Base-by-base conservation (phyloP, 257 asterid genomes). In the Solanum piurae region DNA sequence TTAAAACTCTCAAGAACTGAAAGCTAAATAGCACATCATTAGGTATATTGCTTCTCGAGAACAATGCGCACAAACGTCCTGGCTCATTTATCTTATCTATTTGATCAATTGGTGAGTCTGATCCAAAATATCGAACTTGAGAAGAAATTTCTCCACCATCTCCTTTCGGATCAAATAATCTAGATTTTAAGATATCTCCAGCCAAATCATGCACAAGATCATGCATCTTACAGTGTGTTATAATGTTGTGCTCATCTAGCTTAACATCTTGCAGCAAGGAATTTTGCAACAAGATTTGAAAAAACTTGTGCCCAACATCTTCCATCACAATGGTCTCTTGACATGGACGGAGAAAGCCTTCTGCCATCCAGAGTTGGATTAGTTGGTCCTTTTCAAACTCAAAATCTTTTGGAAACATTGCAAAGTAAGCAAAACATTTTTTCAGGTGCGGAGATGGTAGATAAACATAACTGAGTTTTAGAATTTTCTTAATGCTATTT, bases 181-280 rank as follows among this genome's bases (percentile, higher is more conserved):
- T 40, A 58, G 87, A 84, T 34, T 23, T 85, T 2, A 87, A 62
- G 9, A 75, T 42, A 44, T 62, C 69, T 58, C 14, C 68, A 27
- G 90, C 89, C 71, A 87, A 14, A 64, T 89, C 87, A 46, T 91
- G 93, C 77, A 91, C 92, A n/a, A 89, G 84, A 87, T 88, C 91
- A 25, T 91, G 91, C 90, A 91, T 89, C 88, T 88, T 89, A 74
- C 82, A 75, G 6, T 31, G 5, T 10, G 3, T 75, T 21, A 83
- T 34, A 25, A 40, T 60, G 11, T 40, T 46, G 37, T 71, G 34
- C 7, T 83, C 64, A 85, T 64, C 86, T 14, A 29, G 42, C 49
- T 75, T 1, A n/a, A 52, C 64, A n/a, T 76, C 91, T 64, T 88
- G 91, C 68, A 89, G 9, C 55, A 89, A 55, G 20, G 91, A 89